Evolutionary conservation across 108 stramenopile genomes (phyloP).

Genomic region (Nitzschia putrida): DNA sequence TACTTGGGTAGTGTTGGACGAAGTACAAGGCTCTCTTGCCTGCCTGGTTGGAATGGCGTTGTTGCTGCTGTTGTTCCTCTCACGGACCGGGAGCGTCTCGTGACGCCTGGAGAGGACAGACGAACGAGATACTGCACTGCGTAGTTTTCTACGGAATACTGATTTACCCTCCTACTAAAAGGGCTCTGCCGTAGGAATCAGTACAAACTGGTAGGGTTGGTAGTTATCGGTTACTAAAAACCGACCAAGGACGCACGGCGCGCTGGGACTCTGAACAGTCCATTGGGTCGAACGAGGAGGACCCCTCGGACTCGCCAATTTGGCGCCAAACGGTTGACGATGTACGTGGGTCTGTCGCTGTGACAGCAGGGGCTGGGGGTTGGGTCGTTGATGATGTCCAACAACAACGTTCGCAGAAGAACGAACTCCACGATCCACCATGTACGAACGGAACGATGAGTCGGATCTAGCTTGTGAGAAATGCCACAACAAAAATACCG

Average conservation of each 20-base stretch:
- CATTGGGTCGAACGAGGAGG: too few species aligned
- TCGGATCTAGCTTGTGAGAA: too few species aligned
- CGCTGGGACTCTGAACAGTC: too few species aligned
- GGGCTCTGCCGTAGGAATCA: neutral
- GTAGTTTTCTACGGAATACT: conserved; percentile 10
- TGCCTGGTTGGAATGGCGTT: neutral
- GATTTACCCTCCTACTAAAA: conserved; percentile 6
- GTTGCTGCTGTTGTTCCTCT: neutral
- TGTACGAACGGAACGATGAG: too few species aligned
- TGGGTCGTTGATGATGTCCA: neutral
- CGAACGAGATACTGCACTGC: neutral
- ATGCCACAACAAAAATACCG: neutral
- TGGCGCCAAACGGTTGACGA: too few species aligned
- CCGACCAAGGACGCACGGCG: too few species aligned
- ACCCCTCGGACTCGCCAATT: too few species aligned
- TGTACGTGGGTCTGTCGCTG: too few species aligned
- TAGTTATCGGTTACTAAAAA: conserved; percentile 27
- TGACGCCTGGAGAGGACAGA: conserved; percentile 4
- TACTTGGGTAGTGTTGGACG: too few species aligned
- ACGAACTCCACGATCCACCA: too few species aligned
- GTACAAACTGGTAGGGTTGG: neutral
- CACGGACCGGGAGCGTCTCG: neutral
- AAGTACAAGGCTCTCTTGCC: neutral
- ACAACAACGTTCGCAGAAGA: neutral
- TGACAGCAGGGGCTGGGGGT: neutral